Conservation (phyloP, 345 rosid genomes). For the Dipteronia sinensis region DNA sequence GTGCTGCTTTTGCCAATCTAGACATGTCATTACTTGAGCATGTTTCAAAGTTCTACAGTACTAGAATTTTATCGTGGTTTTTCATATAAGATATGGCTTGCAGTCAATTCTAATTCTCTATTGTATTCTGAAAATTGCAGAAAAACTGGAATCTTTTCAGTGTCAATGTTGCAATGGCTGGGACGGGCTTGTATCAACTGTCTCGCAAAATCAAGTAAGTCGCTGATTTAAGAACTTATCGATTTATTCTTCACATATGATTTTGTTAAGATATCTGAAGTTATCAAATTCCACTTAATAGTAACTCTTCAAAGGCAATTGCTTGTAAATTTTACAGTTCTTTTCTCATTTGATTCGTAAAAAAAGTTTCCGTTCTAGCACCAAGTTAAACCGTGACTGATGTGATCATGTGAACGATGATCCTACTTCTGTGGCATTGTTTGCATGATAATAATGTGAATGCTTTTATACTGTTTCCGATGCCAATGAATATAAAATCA, state of each 20-base stretch:
- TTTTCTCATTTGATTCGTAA: neutral
- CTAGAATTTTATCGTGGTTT: neutral
- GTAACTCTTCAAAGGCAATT: neutral
- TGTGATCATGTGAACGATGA: neutral
- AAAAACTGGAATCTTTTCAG: slow-evolving; percentile 53
- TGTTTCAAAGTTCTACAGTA: neutral
- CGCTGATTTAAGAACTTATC: neutral
- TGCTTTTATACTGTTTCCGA: neutral
- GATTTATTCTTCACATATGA: neutral
- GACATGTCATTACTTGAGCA: neutral
- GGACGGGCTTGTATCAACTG: slow-evolving; percentile 45
- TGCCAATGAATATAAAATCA: neutral
- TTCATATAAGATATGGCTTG: neutral
- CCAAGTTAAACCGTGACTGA: neutral
- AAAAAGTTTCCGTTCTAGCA: neutral
- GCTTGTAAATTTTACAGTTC: neutral
- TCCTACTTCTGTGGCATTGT: neutral
- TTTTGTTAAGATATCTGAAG: neutral
- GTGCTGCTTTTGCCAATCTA: neutral
- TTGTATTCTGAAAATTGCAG: slow-evolving; percentile 27
- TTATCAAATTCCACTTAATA: neutral
- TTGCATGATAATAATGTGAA: neutral
- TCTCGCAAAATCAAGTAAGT: slow-evolving; percentile 45
- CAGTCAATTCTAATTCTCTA: neutral
- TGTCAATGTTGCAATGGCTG: slow-evolving; percentile 42